Conservation (phyloP, 176 grass and related monocot species). For the Cocos nucifera region DNA sequence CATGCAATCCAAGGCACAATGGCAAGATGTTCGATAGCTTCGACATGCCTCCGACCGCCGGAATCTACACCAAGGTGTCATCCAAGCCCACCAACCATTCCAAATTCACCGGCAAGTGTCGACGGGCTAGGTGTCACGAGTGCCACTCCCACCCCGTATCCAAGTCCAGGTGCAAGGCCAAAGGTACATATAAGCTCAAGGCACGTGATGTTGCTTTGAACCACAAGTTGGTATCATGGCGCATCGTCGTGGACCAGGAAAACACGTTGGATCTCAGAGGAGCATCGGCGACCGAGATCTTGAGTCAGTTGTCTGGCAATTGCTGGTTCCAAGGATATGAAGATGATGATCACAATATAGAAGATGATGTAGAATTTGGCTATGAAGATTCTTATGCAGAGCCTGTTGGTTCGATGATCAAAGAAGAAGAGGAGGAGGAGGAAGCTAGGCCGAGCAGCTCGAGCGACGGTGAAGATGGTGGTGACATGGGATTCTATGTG, state of each 20-base stretch:
- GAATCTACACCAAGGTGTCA: neutral
- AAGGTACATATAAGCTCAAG: constrained; percentile 65
- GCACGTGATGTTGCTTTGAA: constrained; percentile 70
- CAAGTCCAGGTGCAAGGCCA: constrained; percentile 67
- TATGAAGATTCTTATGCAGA: constrained; percentile 7
- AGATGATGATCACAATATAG: constrained; percentile 24
- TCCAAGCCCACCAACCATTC: constrained; percentile 41
- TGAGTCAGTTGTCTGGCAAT: constrained; percentile 37
- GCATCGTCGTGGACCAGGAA: constrained; percentile 28
- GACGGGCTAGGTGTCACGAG: constrained; percentile 31
- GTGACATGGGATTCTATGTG: constrained; percentile 61
- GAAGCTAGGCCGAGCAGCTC: neutral
- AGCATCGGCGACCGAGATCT: constrained; percentile 45
- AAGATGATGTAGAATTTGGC: neutral
- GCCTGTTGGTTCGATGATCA: neutral
- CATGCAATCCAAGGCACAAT: neutral
- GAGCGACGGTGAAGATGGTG: constrained; percentile 18
- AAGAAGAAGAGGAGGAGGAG: constrained; percentile 3
- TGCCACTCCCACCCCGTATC: constrained; percentile 55
- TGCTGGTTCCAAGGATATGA: neutral
- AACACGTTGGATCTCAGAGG: constrained; percentile 27
- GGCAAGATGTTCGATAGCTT: neutral
- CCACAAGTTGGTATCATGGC: constrained; percentile 68
- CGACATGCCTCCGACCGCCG: neutral
- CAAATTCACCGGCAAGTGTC: constrained; percentile 45